These are phyloP conservation scores for Fulvia fulva DNA, from an alignment of 2,329 filamentous ascomycete species.

Conservation along the genomic window DNA sequence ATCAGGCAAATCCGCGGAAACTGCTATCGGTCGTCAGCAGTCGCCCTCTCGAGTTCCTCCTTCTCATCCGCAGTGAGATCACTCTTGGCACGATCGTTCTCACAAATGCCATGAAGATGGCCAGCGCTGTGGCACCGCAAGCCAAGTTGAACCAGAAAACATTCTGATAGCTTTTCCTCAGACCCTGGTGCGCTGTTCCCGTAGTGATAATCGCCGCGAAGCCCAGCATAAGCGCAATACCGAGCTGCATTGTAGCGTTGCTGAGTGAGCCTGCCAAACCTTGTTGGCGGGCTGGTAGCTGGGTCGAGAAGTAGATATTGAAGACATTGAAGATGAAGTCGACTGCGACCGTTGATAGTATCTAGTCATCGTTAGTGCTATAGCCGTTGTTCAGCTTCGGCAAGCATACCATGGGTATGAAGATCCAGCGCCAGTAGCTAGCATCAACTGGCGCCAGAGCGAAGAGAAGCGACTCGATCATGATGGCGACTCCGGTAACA, in stretches of 20 bases:
- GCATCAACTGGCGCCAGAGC: constrained; percentile 55
- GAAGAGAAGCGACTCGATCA: constrained; percentile 59
- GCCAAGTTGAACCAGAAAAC: constrained; percentile 65
- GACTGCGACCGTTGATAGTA: constrained; percentile 58
- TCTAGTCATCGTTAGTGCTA: neutral
- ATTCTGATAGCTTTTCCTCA: constrained; percentile 56
- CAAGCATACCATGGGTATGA: constrained; percentile 64
- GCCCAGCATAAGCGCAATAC: constrained; percentile 67
- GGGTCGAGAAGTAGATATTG: constrained; percentile 71
- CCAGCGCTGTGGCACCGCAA: constrained; percentile 49
- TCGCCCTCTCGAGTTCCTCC: constrained; percentile 11
- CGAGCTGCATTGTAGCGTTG: constrained; percentile 67
- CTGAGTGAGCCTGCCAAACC: constrained; percentile 68
- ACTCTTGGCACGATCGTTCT: constrained; percentile 53
- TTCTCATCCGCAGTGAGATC: constrained; percentile 58
- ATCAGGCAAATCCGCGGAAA: neutral
- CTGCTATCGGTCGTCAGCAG: neutral
- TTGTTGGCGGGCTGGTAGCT: constrained; percentile 62
- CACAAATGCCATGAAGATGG: constrained; percentile 53
- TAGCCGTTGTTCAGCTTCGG: neutral
- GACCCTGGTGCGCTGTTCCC: constrained; percentile 43
- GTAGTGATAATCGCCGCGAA: constrained; percentile 62
- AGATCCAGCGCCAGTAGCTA: constrained; percentile 69
- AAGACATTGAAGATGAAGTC: constrained; percentile 73
- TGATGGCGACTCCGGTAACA: constrained; percentile 57